These are phyloP conservation scores for Chimonanthus salicifolius DNA, from an alignment of 164 flowering plant species.

Conservation along the genomic window DNA sequence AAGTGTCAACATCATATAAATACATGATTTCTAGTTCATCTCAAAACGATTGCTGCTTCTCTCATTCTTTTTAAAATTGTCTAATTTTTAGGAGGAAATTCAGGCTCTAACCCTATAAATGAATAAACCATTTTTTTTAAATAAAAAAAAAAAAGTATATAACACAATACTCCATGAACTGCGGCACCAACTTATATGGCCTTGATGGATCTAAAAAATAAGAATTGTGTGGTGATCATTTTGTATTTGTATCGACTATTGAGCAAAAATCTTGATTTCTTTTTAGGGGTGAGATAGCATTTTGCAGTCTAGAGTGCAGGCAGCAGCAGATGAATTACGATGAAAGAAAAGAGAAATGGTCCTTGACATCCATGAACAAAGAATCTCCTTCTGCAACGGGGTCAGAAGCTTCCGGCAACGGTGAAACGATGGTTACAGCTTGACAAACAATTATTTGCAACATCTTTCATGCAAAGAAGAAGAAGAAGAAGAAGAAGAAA, in stretches of 20 bases:
- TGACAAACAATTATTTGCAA: neutral
- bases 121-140: neutral
- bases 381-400: constrained; percentile 15
- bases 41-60: neutral
- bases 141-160: too few relatives aligned
- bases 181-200: neutral
- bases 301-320: constrained; percentile 54
- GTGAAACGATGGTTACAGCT: constrained; percentile 26
- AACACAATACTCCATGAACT: too few relatives aligned
- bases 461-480: neutral
- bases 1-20: too few relatives aligned
- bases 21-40: neutral
- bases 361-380: constrained; percentile 24
- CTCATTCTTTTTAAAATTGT: neutral
- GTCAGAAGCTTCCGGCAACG: constrained; percentile 23
- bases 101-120: neutral
- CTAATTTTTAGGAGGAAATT: neutral
- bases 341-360: constrained; percentile 43
- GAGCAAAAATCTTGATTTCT: neutral
- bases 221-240: neutral
- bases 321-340: constrained; percentile 52
- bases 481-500: neutral
- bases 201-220: neutral
- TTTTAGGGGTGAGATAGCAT: constrained; percentile 52
- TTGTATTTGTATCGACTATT: neutral